Base-by-base conservation (phyloP, 345 rosid genomes). In the Gossypium mustelinum region DNA sequence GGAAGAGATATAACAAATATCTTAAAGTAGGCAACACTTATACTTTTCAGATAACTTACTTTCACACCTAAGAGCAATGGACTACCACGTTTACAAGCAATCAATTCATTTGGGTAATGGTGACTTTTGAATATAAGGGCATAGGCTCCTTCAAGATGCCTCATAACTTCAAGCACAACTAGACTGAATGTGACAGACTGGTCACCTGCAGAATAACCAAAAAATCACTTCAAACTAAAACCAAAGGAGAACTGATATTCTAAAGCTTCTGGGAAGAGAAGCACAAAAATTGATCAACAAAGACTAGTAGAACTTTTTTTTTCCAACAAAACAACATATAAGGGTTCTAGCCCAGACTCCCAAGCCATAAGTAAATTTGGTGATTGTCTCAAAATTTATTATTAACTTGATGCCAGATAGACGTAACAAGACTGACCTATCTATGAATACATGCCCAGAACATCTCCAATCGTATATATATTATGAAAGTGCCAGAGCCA, bases 101-200 rank as follows among this genome's bases (percentile, higher is more conserved):
- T 84, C 76, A 95, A 83, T 88, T 95, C 98, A 74, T 95, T 89
- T 25, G 96, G 98, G 83, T 95, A 95, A 77, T 91, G 98, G 65
- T 79, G 76, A 79, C 99, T 95, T 84, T 93, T 95, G 78, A 95
- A 93, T n/a, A 93, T 84, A 77, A 95, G 99, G 70, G 99, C 99
- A 84, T 93, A 95, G 51, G 99, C 99, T 79, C 99, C 99, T 76
- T 95, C 99, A 73, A 95, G 96, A 77, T 90, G 98, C 77, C 94
- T 87, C 94, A 95, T 89, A 74, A 95, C 97, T 85, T 95, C 99
- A 75, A 90, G 84, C 39, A 95, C 98, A 81, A 95, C 98, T 81
- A 93, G 93, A 82, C 93, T 85, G 82, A 95, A 95, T 55, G 94
- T 79, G 61, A 89, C 94, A 27, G 84, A 80, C 76, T 83, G 87